Evolutionary conservation across 208 protist species (phyloP).

Genomic region (Vickermania ingenoplastis): DNA sequence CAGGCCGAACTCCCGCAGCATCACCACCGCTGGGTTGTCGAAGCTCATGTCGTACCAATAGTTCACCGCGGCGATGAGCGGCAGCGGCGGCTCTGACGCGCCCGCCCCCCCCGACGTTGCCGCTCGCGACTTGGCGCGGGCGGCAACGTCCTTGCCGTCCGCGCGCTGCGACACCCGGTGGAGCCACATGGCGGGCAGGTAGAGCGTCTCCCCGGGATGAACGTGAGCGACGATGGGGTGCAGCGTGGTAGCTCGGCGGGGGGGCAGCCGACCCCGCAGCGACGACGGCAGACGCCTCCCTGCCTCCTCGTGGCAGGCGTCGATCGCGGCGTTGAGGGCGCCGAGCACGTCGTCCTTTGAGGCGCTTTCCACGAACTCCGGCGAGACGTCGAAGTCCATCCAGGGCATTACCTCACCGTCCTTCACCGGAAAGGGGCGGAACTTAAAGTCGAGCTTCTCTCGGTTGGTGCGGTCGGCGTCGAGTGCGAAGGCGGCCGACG

Average conservation of each 20-base stretch:
- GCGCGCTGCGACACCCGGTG: conserved; percentile 84
- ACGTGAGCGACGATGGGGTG: conserved; percentile 72
- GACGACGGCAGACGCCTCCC: not conserved
- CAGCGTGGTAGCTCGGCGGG: conserved; percentile 10
- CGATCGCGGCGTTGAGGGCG: conserved; percentile 14
- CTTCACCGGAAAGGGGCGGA: conserved; percentile 29
- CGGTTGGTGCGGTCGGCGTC: conserved; percentile 15
- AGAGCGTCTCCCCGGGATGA: conserved; percentile 79
- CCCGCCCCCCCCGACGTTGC: conserved; percentile 1
- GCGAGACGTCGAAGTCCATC: conserved; percentile 78
- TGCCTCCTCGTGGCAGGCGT: conserved; percentile 17
- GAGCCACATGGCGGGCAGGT: conserved; percentile 86
- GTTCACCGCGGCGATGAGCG: conserved; percentile 86
- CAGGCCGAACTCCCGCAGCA: conserved; percentile 76
- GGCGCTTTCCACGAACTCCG: conserved; percentile 22
- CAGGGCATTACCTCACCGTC: conserved; percentile 70
- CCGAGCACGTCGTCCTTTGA: conserved; percentile 11
- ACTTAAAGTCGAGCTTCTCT: conserved; percentile 23
- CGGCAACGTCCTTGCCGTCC: conserved; percentile 49
- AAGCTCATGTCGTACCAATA: conserved; percentile 92
- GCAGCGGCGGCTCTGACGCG: conserved; percentile 19
- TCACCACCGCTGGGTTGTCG: conserved; percentile 64
- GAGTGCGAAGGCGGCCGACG: conserved; percentile 44
- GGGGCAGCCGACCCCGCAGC: not conserved
- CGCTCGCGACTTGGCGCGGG: conserved; percentile 10